Percentiles rank a stretch among this genome's conserved stretches.
Evolutionary conservation across 2,329 filamentous ascomycete genomes (phyloP).

Genomic region (Nothomitra cinnamomea): DNA sequence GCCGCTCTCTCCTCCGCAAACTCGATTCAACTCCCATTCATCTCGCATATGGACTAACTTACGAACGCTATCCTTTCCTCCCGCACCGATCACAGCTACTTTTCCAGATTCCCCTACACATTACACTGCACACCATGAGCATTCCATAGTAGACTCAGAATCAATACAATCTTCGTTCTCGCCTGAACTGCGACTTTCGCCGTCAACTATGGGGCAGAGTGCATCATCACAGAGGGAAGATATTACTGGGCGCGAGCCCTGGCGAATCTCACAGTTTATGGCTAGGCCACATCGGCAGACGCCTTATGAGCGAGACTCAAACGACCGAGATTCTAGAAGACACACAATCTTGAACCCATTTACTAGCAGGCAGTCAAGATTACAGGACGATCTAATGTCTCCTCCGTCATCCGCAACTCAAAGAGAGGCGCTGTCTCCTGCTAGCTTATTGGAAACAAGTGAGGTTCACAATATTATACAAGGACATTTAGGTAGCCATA

Average conservation of each 20-base stretch:
- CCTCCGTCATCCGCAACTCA: background rate
- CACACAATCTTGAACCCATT: background rate
- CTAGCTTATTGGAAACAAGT: background rate
- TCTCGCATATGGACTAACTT: slow-evolving; percentile 1
- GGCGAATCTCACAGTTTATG: slow-evolving; percentile 1
- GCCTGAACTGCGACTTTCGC: background rate
- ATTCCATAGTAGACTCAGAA: background rate
- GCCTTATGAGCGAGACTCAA: background rate
- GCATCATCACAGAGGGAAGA: slow-evolving; percentile 5
- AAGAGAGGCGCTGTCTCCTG: background rate
- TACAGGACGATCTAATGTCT: background rate
- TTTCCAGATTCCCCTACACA: background rate
- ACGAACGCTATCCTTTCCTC: background rate
- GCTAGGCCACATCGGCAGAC: background rate
- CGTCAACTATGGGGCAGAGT: slow-evolving; percentile 4
- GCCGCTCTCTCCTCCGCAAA: background rate
- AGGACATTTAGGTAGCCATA: background rate
- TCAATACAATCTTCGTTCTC: background rate
- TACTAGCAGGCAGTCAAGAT: background rate
- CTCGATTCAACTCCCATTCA: background rate
- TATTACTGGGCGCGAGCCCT: background rate
- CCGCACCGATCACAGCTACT: background rate
- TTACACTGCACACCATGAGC: background rate
- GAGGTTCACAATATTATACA: background rate
- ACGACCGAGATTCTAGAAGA: background rate